Evolutionary conservation across 1,284 basidiomycete species (phyloP), one percentile per base, ranked within the genome.

Genomic region (Acaromyces ingoldii): DNA sequence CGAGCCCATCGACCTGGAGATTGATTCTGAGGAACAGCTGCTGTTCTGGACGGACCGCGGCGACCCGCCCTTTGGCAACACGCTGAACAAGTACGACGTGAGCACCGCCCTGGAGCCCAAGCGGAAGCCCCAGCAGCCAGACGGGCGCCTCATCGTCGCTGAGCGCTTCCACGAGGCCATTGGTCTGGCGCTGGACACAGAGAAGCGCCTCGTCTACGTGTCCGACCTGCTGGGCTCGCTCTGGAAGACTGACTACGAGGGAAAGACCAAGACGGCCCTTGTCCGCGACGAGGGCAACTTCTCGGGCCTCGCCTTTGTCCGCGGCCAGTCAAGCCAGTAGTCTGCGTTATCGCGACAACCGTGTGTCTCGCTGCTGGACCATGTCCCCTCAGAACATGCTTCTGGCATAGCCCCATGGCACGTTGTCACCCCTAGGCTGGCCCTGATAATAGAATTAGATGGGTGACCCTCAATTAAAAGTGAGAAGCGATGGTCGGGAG

Each of bases 101-200:
- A 15, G 10, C 13, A 21, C 49, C 11, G 46, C 7, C 17, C 49
- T 13, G 21, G 30, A 28, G 24, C 11, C 49, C 6, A 19, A 50
- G 31, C 30, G 28, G 17, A 24, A 45, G 34, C 15, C 49, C 21
- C 21, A 26, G 37, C 21, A 31, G 22, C 34, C 49, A 17, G 28
- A 24, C 19, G 38, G n/a, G 11, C 21, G 25, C n/a, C n/a, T 49
- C 17, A 44, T 26, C 19, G 24, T 50, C 17, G 22, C 49, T 81
- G 63, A 91, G 75, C 1, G 89, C 91, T 76, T 95, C 91, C 38
- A 95, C 21, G 39, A 50, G 49, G 37, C 49, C n/a, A 50, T 50
- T 25, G 49, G 49, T 11, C 40, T 50, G n/a, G 41, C 49, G 9
- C 28, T 50, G 17, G 49, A 50, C 21, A 17, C 15, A 10, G 49